Conservation (phyloP, 1,284 basidiomycete genomes). For the Microbotryum lychnidis-dioicae region DNA sequence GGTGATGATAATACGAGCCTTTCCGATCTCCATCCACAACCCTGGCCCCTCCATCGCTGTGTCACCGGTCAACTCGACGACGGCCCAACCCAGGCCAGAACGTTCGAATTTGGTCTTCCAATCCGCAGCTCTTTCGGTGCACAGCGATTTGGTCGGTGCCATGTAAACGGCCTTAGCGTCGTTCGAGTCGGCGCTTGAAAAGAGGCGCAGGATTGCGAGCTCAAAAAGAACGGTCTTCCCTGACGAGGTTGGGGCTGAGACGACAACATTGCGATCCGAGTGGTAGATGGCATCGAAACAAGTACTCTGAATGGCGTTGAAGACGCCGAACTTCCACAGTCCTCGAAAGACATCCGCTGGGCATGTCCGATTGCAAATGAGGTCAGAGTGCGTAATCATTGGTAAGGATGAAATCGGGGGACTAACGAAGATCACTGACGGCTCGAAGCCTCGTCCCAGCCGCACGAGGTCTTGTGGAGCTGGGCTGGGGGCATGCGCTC, state of each 20-base stretch:
- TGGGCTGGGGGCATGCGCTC: no score
- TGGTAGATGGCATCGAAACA: conserved; percentile 67
- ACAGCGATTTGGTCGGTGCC: conserved; percentile 54
- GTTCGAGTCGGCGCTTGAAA: conserved; percentile 45
- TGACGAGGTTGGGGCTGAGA: conserved; percentile 75
- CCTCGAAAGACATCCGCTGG: conserved; percentile 69
- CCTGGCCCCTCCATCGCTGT: conserved; percentile 52
- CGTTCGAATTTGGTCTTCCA: conserved; percentile 72
- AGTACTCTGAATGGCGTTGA: conserved; percentile 80
- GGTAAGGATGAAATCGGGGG: neutral
- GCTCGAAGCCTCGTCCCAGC: conserved; percentile 12
- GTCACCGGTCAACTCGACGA: conserved; percentile 86
- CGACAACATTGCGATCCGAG: conserved; percentile 64
- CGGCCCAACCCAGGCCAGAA: conserved; percentile 52
- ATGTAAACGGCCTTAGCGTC: conserved; percentile 75
- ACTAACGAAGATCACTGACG: conserved; percentile 21
- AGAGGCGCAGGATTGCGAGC: conserved; percentile 71
- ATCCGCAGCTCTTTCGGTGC: conserved; percentile 71
- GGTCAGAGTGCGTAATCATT: no score
- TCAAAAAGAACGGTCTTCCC: conserved; percentile 88
- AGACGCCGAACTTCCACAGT: conserved; percentile 76
- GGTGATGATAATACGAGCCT: conserved; percentile 59
- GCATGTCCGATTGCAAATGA: neutral
- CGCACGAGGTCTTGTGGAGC: no score
- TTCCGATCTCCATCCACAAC: conserved; percentile 54